Conservation (phyloP, 176 grass and related monocot species). For the Tillandsia leiboldiana region DNA sequence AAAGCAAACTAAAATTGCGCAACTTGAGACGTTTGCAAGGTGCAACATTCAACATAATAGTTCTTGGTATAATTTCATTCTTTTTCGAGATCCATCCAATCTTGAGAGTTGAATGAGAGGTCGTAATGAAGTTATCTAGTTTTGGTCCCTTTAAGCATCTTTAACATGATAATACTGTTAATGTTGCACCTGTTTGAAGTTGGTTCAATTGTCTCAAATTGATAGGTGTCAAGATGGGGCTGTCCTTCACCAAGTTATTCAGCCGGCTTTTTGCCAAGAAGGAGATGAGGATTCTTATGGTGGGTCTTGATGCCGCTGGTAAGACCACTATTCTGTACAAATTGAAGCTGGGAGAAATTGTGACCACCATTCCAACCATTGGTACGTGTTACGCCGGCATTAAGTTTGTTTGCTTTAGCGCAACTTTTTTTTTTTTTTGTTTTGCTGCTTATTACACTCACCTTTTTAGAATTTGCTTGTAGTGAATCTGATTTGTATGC, state of each 20-base stretch:
- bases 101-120: too few relatives aligned
- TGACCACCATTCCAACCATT: conserved; percentile 12
- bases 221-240: not conserved
- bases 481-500: too few relatives aligned
- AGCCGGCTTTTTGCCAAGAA: conserved; percentile 14
- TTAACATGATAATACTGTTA: not conserved
- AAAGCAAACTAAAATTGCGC: too few relatives aligned
- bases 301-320: conserved; percentile 10
- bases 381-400: not conserved
- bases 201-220: not conserved
- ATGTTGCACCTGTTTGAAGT: not conserved
- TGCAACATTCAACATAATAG: too few relatives aligned
- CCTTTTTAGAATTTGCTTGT: not conserved
- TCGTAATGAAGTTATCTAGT: not conserved
- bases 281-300: conserved; percentile 13
- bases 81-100: too few relatives aligned
- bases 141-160: not conserved
- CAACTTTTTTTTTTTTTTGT: not conserved
- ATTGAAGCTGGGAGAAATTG: conserved; percentile 12
- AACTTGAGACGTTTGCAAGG: too few relatives aligned
- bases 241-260: conserved; percentile 11
- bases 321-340: conserved; percentile 17
- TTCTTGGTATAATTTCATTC: too few relatives aligned
- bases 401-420: not conserved
- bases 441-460: not conserved